Percentiles rank a stretch among this genome's conserved stretches.
These are phyloP conservation scores for Xylaria sp. DNA, from an alignment of 2,329 filamentous ascomycete species.

Conservation along the genomic window DNA sequence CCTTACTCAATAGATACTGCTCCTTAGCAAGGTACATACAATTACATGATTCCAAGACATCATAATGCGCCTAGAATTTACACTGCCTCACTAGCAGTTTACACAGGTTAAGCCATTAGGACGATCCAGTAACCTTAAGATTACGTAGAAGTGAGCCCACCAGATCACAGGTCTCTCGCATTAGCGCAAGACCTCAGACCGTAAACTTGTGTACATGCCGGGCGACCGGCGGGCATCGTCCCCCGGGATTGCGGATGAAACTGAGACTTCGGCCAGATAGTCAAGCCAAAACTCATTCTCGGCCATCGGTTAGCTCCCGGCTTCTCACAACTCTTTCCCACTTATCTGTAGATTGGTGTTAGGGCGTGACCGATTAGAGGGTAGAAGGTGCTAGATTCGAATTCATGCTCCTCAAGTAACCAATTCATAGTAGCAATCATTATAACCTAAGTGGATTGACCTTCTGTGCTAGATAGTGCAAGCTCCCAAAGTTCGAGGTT, in stretches of 20 bases:
- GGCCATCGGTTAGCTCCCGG: not conserved
- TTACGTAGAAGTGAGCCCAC: not conserved
- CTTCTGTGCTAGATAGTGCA: not conserved
- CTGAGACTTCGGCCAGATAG: not conserved
- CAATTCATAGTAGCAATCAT: not conserved
- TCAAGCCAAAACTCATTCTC: not conserved
- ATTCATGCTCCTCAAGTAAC: not conserved
- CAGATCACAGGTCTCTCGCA: not conserved
- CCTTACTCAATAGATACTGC: not conserved
- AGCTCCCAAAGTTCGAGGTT: slow-evolving; percentile 27
- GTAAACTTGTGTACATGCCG: too few species aligned
- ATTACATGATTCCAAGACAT: not conserved
- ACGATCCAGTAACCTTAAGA: not conserved
- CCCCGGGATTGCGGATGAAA: not conserved
- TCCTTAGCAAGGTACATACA: not conserved
- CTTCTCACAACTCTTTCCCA: too few species aligned
- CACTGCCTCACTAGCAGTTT: not conserved
- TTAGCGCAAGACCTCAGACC: too few species aligned
- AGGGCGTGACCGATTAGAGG: not conserved
- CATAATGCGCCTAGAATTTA: not conserved
- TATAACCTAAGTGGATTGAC: not conserved
- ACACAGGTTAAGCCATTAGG: too few species aligned
- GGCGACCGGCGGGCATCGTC: too few species aligned
- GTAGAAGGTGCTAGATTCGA: not conserved
- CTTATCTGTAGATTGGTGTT: not conserved